Percentiles rank a stretch among this genome's conserved stretches.
phyloP scores from a whole-genome alignment of 306 rosid genomes.

The Cucurbita maxima region DNA sequence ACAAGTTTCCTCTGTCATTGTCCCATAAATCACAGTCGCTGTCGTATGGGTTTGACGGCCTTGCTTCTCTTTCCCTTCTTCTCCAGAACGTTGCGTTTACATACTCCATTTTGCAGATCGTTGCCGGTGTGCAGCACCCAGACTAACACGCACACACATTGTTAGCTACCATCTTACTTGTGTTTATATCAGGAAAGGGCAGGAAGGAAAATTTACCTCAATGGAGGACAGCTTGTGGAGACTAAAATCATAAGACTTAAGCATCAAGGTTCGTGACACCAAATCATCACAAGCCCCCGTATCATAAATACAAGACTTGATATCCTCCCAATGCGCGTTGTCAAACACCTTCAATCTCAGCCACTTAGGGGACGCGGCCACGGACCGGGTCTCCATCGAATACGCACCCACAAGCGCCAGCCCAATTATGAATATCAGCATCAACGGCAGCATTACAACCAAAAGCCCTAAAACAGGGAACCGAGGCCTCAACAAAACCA shows the following conservation, averaged over 20 bases:
- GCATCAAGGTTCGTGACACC: background rate
- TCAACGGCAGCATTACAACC: slow-evolving; percentile 8
- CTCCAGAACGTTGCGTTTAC: slow-evolving; percentile 21
- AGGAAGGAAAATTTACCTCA: slow-evolving; percentile 7
- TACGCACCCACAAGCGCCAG: slow-evolving; percentile 13
- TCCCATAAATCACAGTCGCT: slow-evolving; percentile 13
- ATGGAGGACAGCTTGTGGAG: slow-evolving; percentile 1
- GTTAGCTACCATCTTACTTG: too few relatives aligned
- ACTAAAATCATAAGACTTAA: slow-evolving; percentile 12
- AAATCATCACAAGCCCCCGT: slow-evolving; percentile 10
- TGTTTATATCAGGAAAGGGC: too few relatives aligned
- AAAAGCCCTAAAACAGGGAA: slow-evolving; percentile 14
- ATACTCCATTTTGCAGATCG: slow-evolving; percentile 13
- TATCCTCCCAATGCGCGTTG: slow-evolving; percentile 1
- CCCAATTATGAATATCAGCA: slow-evolving; percentile 12
- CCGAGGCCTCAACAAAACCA: background rate
- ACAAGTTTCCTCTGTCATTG: slow-evolving; percentile 5
- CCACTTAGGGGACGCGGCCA: slow-evolving; percentile 21
- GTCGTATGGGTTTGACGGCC: background rate
- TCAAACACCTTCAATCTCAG: slow-evolving; percentile 5
- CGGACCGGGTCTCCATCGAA: slow-evolving; percentile 5
- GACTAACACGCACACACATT: background rate
- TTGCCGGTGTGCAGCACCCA: slow-evolving; percentile 22
- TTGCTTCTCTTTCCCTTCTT: background rate
- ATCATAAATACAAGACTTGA: slow-evolving; percentile 14